Base-by-base conservation (phyloP, 1,284 basidiomycete species). In the Ceratobasidium sp. region DNA sequence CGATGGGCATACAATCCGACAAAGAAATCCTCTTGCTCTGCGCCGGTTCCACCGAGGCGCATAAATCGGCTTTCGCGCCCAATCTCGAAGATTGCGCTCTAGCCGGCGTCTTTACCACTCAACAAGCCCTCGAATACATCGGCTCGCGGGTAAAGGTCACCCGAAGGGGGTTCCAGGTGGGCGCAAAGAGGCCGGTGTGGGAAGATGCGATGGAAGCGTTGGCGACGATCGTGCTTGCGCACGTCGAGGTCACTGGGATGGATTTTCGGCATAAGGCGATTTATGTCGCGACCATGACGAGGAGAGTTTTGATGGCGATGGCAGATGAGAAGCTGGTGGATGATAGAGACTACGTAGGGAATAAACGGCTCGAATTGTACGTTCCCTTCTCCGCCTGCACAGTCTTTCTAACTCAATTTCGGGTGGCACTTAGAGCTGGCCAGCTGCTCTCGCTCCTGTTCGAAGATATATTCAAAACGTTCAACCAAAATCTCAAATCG, bases 381-480 rank as follows among this genome's bases (percentile, higher is more conserved):
- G 92, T 86, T 6, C 65, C 39, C 62, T 65, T 61, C 54, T 77
- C 29, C 76, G 27, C 46, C 41, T 54, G 11, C 29, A 41, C 22
- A 13, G 9, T 6, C 8, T 1, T 39, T 65, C 31, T 73, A 19
- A 24, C 24, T 41, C 31, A 16, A 71, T 48, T 37, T 58, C 24
- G 22, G 13, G 22, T 24, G 24, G 49, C n/a, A 39, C 48, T 19
- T 80, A 96, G 95, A 71, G 98, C 98, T 61, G 98, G 98, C 48
- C 98, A 99, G 82, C 87, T 99, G 9, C 88, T 99, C 19, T 95
- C 97, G 1, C 86, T 99, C 2, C 86, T 99, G 0, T 99, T 99
- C 78, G 98, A 99, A 83, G 98, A 99, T 81, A 85, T 98, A 31
- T 99, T 99, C 88, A 99, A 99, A 83, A 98, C 96, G 0, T 99